Evolutionary conservation across 306 rosid species (phyloP).

Genomic region (Quillaja saponaria): DNA sequence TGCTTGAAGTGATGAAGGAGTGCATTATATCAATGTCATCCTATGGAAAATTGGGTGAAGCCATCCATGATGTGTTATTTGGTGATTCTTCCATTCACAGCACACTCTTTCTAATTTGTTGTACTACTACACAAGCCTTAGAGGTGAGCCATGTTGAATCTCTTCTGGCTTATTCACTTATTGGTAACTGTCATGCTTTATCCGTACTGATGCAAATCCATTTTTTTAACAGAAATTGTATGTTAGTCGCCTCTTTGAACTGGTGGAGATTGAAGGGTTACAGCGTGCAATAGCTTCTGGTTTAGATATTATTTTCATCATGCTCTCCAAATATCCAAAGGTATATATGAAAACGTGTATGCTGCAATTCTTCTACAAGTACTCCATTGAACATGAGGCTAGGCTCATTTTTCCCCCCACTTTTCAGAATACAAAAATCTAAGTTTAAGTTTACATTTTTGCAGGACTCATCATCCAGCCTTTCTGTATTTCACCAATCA

Average conservation of each 20-base stretch:
- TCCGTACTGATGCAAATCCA: slow-evolving; percentile 28
- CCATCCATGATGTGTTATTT: slow-evolving; percentile 58
- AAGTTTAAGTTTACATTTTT: slow-evolving; percentile 32
- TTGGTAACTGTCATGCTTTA: slow-evolving; percentile 20
- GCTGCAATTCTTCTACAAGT: too few relatives aligned
- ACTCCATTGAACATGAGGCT: too few relatives aligned
- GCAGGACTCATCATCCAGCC: slow-evolving; percentile 67
- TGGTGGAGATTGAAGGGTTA: slow-evolving; percentile 81
- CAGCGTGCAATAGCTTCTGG: slow-evolving; percentile 68
- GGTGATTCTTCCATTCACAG: slow-evolving; percentile 86
- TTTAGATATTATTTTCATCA: slow-evolving; percentile 62
- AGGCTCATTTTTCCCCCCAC: too few relatives aligned
- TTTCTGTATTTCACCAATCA: slow-evolving; percentile 74
- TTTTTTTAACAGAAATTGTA: slow-evolving; percentile 59
- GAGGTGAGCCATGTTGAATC: slow-evolving; percentile 56
- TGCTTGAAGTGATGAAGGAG: slow-evolving; percentile 79
- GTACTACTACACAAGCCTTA: slow-evolving; percentile 69
- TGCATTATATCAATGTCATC: slow-evolving; percentile 54
- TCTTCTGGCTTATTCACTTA: slow-evolving; percentile 31
- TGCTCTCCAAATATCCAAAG: slow-evolving; percentile 77
- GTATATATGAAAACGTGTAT: slow-evolving; percentile 34
- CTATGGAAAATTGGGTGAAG: slow-evolving; percentile 57
- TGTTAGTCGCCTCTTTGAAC: slow-evolving; percentile 69
- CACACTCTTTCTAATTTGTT: slow-evolving; percentile 66
- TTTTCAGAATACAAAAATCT: slow-evolving; percentile 3